Base-by-base conservation (phyloP, 148 eudicot genomes). In the Rhododendron griersonianum region DNA sequence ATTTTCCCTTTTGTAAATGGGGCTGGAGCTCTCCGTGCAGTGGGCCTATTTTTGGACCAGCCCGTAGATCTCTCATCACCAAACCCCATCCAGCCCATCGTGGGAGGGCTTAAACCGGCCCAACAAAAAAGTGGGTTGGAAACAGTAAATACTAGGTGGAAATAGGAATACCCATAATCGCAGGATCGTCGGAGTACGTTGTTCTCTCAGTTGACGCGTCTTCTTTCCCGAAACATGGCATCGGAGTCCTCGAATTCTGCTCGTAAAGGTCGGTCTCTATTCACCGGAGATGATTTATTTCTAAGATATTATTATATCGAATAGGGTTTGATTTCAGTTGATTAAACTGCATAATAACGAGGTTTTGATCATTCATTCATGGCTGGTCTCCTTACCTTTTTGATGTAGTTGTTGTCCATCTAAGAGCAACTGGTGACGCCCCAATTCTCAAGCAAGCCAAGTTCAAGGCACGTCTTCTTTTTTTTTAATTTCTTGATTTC, bases 371-470 rank as follows among this genome's bases (percentile, higher is more conserved):
- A 18, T 75, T 13, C 35, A 3, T 37, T n/a, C 25, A 75, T 83
- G 41, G 39, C 41, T 67, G 3, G 1, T 23, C 44, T 13, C 51
- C 3, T 25, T 18, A 47, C 65, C 33, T 35, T 1, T 59, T 18
- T 41, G 13, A 67, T 90, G 90, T 92, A 96, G 98, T 96, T 85
- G 98, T 96, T 37, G 92, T 97, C 73, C 97, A 95, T 88, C 87
- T 96, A 21, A 91, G 98, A 83, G 98, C 98, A 55, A 94, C 98
- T 37, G 99, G 99, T 16, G 99, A 95, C 80, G 99, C 99, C 57
- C 99, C 99, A 30, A 97, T 97, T 86, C 98, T 97, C 85, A 97
- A 95, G 90, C 98, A 97, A 92, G 92, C 96, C 47, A 97, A 97
- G 89, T 94, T 95, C 89, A 95, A 96, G 98, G 99, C 88, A 69